phyloP scores from a whole-genome alignment of 495 filamentous ascomycete genomes.

The Xeromyces bisporus region DNA sequence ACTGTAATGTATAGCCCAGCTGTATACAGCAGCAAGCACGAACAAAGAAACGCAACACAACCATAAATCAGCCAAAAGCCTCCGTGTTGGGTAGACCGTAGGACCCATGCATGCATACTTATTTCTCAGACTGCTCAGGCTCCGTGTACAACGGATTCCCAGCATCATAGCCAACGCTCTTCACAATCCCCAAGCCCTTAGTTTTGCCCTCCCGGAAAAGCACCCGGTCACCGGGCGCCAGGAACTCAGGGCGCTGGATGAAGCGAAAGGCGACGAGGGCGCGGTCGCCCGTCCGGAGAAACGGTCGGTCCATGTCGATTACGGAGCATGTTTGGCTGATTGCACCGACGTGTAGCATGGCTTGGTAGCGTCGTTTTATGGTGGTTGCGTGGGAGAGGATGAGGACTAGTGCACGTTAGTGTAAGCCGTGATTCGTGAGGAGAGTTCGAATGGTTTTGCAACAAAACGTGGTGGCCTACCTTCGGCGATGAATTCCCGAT shows the following conservation, averaged over 20 bases:
- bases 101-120: too few species aligned
- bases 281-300: constrained; percentile 84
- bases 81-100: not conserved
- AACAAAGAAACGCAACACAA: too few species aligned
- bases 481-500: constrained; percentile 86
- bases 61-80: too few species aligned
- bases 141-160: constrained; percentile 37
- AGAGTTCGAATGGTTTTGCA: not conserved
- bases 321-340: constrained; percentile 93
- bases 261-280: constrained; percentile 88
- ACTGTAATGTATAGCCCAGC: too few species aligned
- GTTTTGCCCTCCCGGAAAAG: constrained; percentile 91
- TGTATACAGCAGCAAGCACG: too few species aligned
- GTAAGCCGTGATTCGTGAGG: constrained; percentile 4
- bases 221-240: constrained; percentile 73
- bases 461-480: constrained; percentile 25
- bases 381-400: constrained; percentile 97
- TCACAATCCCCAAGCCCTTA: constrained; percentile 90
- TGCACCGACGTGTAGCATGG: constrained; percentile 94
- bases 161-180: constrained; percentile 73
- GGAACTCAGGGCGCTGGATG: constrained; percentile 88
- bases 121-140: too few species aligned
- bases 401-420: constrained; percentile 48
- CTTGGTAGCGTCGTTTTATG: constrained; percentile 94
- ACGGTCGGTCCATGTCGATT: constrained; percentile 93